These are phyloP conservation scores for Ricinus communis DNA, from an alignment of 345 rosid species.

Conservation along the genomic window DNA sequence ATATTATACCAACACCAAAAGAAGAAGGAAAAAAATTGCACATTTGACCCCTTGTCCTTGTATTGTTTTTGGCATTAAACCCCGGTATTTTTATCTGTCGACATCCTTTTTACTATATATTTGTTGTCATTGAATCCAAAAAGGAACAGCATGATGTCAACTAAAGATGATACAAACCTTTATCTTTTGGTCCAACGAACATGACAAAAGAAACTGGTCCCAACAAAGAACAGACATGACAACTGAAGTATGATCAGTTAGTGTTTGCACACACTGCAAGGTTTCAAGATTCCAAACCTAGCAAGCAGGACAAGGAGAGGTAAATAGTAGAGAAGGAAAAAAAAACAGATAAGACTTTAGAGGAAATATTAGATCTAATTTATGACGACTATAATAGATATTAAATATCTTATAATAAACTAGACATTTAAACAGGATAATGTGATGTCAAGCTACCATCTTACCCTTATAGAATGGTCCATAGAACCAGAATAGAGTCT, in stretches of 20 bases:
- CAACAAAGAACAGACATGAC: constrained; percentile 98
- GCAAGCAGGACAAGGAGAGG: constrained; percentile 15
- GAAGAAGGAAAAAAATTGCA: no score
- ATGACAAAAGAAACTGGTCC: constrained; percentile 96
- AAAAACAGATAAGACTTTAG: background rate
- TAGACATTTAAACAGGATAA: background rate
- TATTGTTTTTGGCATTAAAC: no score
- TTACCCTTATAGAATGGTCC: constrained; percentile 84
- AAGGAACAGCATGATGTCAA: background rate
- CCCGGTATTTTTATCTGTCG: no score
- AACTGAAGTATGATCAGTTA: constrained; percentile 71
- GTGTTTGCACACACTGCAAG: constrained; percentile 85
- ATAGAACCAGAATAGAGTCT: constrained; percentile 93
- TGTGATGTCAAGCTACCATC: constrained; percentile 7
- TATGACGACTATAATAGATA: background rate
- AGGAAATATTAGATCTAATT: background rate
- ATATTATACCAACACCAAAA: constrained; percentile 1
- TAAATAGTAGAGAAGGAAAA: background rate
- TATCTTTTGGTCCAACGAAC: constrained; percentile 87
- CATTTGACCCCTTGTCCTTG: no score
- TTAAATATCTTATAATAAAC: constrained; percentile 2
- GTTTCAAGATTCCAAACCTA: constrained; percentile 93
- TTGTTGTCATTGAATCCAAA: no score
- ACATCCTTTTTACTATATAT: no score
- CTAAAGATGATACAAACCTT: constrained; percentile 48